Base-by-base conservation (phyloP, 805 yeast genomes). In the Yarrowia bubula region DNA sequence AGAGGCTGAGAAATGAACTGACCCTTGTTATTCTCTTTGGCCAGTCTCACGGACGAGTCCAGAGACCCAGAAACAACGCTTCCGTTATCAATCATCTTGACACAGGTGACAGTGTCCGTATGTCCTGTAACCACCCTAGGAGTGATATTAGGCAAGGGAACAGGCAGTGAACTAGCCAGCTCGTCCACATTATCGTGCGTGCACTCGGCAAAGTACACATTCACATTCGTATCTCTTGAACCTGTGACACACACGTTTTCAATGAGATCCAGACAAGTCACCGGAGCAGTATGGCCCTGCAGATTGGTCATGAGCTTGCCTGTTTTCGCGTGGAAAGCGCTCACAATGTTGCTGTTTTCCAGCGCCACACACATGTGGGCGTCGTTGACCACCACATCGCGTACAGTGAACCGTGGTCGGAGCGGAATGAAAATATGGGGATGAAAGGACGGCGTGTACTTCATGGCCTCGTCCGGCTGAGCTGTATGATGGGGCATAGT, bases 191-290 rank as follows among this genome's bases (percentile, higher is more conserved):
- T 22, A 33, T n/a, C 11, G 43, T 51, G 58, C 33, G 14, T 18
- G 18, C 58, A 51, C n/a, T 51, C 58, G 6, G 58, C 58, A 10
- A 22, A 51, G 58, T 51, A 51, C 22, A 51, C 28, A 18, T 37
- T 18, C 15, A 51, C 35, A 14, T 18, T 51, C 2, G 42, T 14
- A 33, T 51, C 58, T 43, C 37, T 51, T 5, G 58, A 51, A 33
- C 58, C 58, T 8, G 58, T 51, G 10, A n/a, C 58, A n/a, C 58
- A 51, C 4, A 51, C 58, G 31, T 51, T n/a, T 51, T 37, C 43
- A n/a, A 37, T 38, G 35, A 51, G 43, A 14, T 51, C 58, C 14
- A 51, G 42, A 13, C 58, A 51, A 22, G 58, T 22, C 11, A 51
- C 58, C 1, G 58, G 43, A 33, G 18, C 33, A n/a, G 43, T 51